Base-by-base conservation (phyloP, 768 basidiomycete species). In the Suillus subluteus region DNA sequence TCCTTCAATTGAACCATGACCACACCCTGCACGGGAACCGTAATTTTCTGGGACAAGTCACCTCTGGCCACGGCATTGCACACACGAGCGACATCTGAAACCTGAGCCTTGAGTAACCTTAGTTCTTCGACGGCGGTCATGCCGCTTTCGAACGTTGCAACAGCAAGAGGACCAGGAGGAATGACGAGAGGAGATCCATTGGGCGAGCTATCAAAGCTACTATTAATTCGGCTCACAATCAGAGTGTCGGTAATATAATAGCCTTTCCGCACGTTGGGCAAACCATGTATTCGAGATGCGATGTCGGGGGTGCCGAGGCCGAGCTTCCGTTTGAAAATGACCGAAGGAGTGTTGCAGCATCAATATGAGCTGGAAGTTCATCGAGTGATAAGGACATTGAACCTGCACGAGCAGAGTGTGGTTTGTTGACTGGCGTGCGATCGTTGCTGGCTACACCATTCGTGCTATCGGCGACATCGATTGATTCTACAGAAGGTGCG, bases 1-100 rank as follows among this genome's bases (percentile, higher is more conserved):
- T 89, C 91, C 79, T 92, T 92, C 70, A 93, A 83, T 75, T 92
- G 90, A 2, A 89, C 86, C 91, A 93, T 91, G 55, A 91, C 89
- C 59, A 87, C 86, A 66, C 91, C 90, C 71, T 92, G 88, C 3
- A 92, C 92, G 13, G 87, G 87, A 21, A 92, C 91, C 30, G 89
- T 89, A 66, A 93, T 92, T 79, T 91, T 91, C 75, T 92, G 88
- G 62, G 88, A 89, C 64, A 93, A 74, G 71, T 92, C 91, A 9
- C 91, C 91, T 5, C 84, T 81, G 2, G 91, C 91, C 61, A 92
- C 91, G 21, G 91, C 91, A 73, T 91, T 90, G 76, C 91, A 93
- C 41, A 93, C 91, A 38, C 91, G 81, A 23, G 91, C 91, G 56
- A 92, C 90, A 71, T 93, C 82, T 79, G 92, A 90, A 0, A 95